These are phyloP conservation scores for Apiospora malaysiana DNA, from an alignment of 2,329 filamentous ascomycete species.

Conservation along the genomic window DNA sequence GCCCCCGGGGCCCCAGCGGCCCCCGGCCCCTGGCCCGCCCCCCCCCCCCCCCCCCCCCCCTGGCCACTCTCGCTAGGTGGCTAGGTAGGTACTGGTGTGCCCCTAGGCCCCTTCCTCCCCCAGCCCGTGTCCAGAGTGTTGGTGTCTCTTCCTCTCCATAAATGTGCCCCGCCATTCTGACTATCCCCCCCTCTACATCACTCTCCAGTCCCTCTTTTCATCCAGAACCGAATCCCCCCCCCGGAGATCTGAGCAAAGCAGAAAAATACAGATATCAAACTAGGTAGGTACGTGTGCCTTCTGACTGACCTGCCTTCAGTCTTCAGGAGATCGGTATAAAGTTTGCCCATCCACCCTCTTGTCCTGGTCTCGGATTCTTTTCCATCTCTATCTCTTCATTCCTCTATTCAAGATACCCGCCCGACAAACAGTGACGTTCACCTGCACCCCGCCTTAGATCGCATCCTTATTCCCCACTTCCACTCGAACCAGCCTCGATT, in stretches of 20 bases:
- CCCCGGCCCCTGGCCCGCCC: too few species aligned
- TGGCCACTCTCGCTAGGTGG: not conserved
- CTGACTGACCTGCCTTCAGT: not conserved
- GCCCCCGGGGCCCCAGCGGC: too few species aligned
- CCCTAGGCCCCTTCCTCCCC: not conserved
- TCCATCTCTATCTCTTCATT: conserved; percentile 3
- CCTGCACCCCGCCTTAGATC: conserved; percentile 20
- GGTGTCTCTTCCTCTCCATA: conserved; percentile 11
- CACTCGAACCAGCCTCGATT: not conserved
- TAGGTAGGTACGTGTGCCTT: conserved; percentile 13
- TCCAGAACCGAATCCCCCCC: conserved; percentile 16
- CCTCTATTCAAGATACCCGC: not conserved
- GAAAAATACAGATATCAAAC: conserved; percentile 9
- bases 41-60: too few species aligned
- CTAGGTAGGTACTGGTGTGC: not conserved
- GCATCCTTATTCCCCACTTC: conserved; percentile 15
- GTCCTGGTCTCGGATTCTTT: conserved; percentile 4
- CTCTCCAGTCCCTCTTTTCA: conserved; percentile 17
- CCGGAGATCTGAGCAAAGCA: conserved; percentile 10
- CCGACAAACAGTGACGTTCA: not conserved
- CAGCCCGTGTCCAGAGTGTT: conserved; percentile 15
- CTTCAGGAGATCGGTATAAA: not conserved
- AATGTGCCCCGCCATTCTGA: conserved; percentile 12
- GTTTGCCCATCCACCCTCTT: conserved; percentile 7
- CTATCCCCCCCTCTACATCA: conserved; percentile 1